Evolutionary conservation across 306 rosid genomes (phyloP).

Genomic region (Vigna angularis): DNA sequence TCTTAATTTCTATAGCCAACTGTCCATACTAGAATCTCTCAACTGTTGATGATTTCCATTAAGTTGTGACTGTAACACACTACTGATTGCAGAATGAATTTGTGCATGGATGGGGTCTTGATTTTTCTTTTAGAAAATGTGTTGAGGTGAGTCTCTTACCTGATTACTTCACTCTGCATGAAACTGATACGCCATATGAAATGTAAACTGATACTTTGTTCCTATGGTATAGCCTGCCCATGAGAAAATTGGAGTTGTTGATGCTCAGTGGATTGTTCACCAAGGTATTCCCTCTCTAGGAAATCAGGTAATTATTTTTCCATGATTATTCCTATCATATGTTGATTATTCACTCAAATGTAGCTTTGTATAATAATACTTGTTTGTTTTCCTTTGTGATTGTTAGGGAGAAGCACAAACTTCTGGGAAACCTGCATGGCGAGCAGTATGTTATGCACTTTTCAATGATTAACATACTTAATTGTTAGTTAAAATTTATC

Average conservation of each 20-base stretch:
- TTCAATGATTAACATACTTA: not conserved
- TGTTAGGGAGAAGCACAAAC: conserved; percentile 77
- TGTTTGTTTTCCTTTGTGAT: conserved; percentile 17
- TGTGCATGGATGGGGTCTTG: conserved; percentile 99
- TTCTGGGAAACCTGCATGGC: conserved; percentile 81
- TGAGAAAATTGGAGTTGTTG: conserved; percentile 97
- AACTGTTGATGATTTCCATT: not conserved
- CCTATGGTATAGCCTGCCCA: conserved; percentile 77
- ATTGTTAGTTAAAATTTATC: not conserved
- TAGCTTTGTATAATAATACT: not conserved
- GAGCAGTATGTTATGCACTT: conserved; percentile 66
- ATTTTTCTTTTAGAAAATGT: conserved; percentile 92
- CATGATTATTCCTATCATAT: conserved; percentile 1
- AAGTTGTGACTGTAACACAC: conserved; percentile 16
- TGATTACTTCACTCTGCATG: conserved; percentile 2
- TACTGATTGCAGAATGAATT: conserved; percentile 80
- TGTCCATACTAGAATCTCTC: not conserved
- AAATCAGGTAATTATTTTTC: conserved; percentile 63
- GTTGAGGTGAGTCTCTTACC: conserved; percentile 70
- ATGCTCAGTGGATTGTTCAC: conserved; percentile 95
- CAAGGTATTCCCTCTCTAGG: conserved; percentile 94
- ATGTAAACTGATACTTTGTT: conserved; percentile 24
- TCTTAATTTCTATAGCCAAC: not conserved
- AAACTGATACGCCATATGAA: not conserved
- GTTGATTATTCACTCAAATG: conserved; percentile 23